A percentile compares a stretch with the other conserved stretches of the same genome.
These are phyloP conservation scores for Didymella keratinophila DNA, from an alignment of 2,329 filamentous ascomycete species.

Conservation along the genomic window DNA sequence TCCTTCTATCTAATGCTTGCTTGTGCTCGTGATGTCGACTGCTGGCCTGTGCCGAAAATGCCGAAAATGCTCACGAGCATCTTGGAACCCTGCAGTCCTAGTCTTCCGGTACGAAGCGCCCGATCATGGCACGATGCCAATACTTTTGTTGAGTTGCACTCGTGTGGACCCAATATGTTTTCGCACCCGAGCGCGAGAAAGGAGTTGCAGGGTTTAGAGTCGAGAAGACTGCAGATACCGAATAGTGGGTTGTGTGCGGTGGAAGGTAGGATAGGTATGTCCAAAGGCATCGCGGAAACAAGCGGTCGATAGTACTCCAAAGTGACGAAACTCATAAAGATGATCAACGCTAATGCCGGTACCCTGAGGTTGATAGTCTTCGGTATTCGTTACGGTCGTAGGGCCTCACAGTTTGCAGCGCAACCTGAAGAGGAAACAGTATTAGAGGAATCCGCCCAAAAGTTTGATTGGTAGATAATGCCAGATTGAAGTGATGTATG, in stretches of 20 bases:
- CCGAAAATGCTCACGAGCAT: conserved; percentile 19
- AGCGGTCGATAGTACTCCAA: conserved; percentile 18
- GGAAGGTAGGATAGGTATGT: conserved; percentile 33
- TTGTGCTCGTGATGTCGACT: conserved; percentile 16
- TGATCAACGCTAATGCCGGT: conserved; percentile 50
- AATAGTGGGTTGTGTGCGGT: conserved; percentile 38
- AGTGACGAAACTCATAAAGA: conserved; percentile 37
- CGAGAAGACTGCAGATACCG: conserved; percentile 43
- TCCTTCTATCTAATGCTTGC: conserved; percentile 21
- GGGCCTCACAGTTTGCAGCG: conserved; percentile 41
- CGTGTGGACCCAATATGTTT: conserved; percentile 3
- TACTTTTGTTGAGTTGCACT: conserved; percentile 6
- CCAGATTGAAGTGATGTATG: conserved; percentile 27
- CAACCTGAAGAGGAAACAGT: conserved; percentile 31
- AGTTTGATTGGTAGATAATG: conserved; percentile 20
- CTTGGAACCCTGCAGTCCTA: conserved; percentile 16
- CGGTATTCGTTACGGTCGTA: conserved; percentile 49
- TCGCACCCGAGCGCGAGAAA: background rate
- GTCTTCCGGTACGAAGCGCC: conserved; percentile 15
- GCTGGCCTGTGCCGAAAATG: conserved; percentile 7
- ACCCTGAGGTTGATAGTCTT: conserved; percentile 52
- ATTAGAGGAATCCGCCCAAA: conserved; percentile 22
- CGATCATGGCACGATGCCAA: conserved; percentile 12
- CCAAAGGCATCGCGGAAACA: conserved; percentile 19
- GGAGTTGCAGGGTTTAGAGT: conserved; percentile 7